phyloP scores from a whole-genome alignment of 495 filamentous ascomycete species.

The Aspergillus heteromorphus region DNA sequence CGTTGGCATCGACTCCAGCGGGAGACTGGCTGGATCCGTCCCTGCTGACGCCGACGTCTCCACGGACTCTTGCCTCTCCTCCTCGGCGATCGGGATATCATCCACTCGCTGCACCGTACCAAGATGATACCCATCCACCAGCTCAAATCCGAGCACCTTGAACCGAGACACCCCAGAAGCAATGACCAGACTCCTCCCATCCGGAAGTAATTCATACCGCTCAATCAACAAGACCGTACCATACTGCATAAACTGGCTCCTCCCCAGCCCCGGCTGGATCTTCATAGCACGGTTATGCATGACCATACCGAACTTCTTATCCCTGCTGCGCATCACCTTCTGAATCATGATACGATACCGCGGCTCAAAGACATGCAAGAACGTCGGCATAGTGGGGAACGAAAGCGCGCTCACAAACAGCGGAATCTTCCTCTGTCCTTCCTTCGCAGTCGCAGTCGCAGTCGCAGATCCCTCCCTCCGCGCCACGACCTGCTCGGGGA shows the following conservation, averaged over 20 bases:
- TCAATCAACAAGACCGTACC: slow-evolving; percentile 74
- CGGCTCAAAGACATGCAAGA: slow-evolving; percentile 87
- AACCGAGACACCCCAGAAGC: slow-evolving; percentile 73
- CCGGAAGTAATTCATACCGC: slow-evolving; percentile 63
- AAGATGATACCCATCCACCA: slow-evolving; percentile 71
- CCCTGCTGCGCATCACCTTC: slow-evolving; percentile 62
- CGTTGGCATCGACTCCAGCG: slow-evolving; percentile 62
- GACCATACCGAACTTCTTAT: slow-evolving; percentile 78
- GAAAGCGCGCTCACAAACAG: slow-evolving; percentile 78
- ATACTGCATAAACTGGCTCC: slow-evolving; percentile 60
- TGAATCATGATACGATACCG: slow-evolving; percentile 85
- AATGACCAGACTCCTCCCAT: slow-evolving; percentile 76
- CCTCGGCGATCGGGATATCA: slow-evolving; percentile 74
- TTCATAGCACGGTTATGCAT: slow-evolving; percentile 55
- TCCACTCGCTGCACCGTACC: slow-evolving; percentile 68
- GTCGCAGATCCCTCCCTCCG: slow-evolving; percentile 48
- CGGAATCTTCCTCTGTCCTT: slow-evolving; percentile 56
- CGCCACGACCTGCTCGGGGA: slow-evolving; percentile 57
- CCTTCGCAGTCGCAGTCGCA: slow-evolving; percentile 44
- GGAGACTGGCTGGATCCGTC: slow-evolving; percentile 18
- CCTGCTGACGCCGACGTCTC: slow-evolving; percentile 43
- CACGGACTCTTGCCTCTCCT: slow-evolving; percentile 64
- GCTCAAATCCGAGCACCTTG: slow-evolving; percentile 55
- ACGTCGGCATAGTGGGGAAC: slow-evolving; percentile 78
- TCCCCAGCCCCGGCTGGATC: slow-evolving; percentile 54